Evolutionary conservation across 148 eudicot species (phyloP), one percentile per base, ranked within the genome.

Genomic region (Polygonum maritimum): DNA sequence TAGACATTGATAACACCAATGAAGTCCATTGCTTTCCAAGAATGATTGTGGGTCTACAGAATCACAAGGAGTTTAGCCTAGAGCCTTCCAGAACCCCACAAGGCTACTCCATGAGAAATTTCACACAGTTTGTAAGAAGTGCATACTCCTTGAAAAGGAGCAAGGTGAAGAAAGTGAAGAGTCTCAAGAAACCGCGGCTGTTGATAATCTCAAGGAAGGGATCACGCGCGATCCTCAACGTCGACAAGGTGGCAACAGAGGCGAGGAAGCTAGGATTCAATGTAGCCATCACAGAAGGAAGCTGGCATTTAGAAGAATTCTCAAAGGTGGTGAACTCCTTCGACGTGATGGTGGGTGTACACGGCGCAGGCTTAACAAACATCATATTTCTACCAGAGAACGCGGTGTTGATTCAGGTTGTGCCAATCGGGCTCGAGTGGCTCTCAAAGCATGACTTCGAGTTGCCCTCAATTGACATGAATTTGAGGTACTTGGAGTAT

Each of bases 331-430:
- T 88, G 73, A 92, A 92, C 74, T 82, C 88, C 0, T 80, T 79
- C 39, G 95, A 92, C 78, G 89, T 90, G 51, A 76, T 88, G 81
- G 72, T 90, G 81, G 95, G 90, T 21, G 90, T 89, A 19, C 97
- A 92, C 74, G 97, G 97, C 16, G 94, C 97, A 13, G 92, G 97
- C 2, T 70, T 90, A 7, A 88, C 94, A 49, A 90, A 90, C 81
- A 84, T 82, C 55, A 76, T 92, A 71, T 92, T 86, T 38, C 80
- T 92, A 0, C 94, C 92, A 0, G 83, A 80, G 65, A 84, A 83
- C 45, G 91, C 92, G 2, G 85, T 86, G n/a, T 62, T 90, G 0
- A 85, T 92, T 45, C 91, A 92, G 74, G 80, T 90, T n/a, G 76
- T 90, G n/a, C 91, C 92, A 1, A 22, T 83, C 15, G 91, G 92